phyloP scores from a whole-genome alignment of 2,329 filamentous ascomycete genomes.

The Diaporthe batatas region DNA sequence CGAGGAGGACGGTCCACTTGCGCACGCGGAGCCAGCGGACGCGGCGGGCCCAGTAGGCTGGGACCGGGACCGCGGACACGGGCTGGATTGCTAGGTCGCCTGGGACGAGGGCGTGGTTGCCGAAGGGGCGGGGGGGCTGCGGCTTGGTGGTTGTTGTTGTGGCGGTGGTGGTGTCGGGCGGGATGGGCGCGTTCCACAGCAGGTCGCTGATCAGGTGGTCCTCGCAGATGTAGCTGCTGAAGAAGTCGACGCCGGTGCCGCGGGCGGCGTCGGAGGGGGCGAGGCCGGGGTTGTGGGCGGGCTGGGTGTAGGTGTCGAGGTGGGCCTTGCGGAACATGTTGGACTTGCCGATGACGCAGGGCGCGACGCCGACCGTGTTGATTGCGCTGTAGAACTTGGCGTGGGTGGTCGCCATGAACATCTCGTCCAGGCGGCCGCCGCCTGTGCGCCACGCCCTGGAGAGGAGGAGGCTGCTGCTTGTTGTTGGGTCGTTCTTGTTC shows the following conservation, averaged over 20 bases:
- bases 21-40: slow-evolving; percentile 92
- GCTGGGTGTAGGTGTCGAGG: slow-evolving; percentile 78
- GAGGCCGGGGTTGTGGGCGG: slow-evolving; percentile 59
- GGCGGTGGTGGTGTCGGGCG: slow-evolving; percentile 44
- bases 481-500: background rate
- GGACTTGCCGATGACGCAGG: slow-evolving; percentile 95
- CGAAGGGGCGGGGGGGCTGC: slow-evolving; percentile 60
- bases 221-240: slow-evolving; percentile 96
- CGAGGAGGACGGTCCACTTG: slow-evolving; percentile 92
- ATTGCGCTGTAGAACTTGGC: slow-evolving; percentile 99
- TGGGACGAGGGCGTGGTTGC: slow-evolving; percentile 86
- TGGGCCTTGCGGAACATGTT: slow-evolving; percentile 98
- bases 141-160: too few species aligned
- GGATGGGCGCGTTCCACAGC: slow-evolving; percentile 80
- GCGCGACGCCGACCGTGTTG: slow-evolving; percentile 90
- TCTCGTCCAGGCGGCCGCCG: slow-evolving; percentile 90
- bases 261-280: slow-evolving; percentile 55
- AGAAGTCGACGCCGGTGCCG: slow-evolving; percentile 85
- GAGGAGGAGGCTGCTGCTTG: background rate
- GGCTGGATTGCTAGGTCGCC: slow-evolving; percentile 93
- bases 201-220: slow-evolving; percentile 96
- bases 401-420: slow-evolving; percentile 93
- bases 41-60: slow-evolving; percentile 82
- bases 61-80: slow-evolving; percentile 82
- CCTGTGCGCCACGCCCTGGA: slow-evolving; percentile 57